phyloP scores from a whole-genome alignment of 495 filamentous ascomycete genomes.

The Aspergillus heteromorphus region DNA sequence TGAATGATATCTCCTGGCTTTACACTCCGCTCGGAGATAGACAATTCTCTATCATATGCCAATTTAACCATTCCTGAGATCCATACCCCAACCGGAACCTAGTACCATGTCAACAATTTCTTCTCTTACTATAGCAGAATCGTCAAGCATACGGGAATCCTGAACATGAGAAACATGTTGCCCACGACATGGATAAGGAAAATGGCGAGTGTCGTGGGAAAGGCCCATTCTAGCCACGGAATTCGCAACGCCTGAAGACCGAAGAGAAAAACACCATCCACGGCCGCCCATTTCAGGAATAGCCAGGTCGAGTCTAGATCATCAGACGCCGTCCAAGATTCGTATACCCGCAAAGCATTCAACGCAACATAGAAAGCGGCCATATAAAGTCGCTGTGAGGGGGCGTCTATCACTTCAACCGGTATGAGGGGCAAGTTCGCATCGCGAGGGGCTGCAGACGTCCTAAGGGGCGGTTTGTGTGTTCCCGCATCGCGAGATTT shows the following conservation, averaged over 20 bases:
- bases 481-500: slow-evolving; percentile 22
- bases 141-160: slow-evolving; percentile 60
- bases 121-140: slow-evolving; percentile 12
- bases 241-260: slow-evolving; percentile 78
- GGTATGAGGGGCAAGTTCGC: slow-evolving; percentile 62
- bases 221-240: slow-evolving; percentile 90
- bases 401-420: slow-evolving; percentile 70
- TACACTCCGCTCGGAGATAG: slow-evolving; percentile 82
- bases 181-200: slow-evolving; percentile 64
- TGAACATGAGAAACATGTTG: slow-evolving; percentile 87
- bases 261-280: slow-evolving; percentile 82
- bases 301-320: slow-evolving; percentile 76
- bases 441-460: slow-evolving; percentile 19
- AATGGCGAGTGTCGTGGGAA: slow-evolving; percentile 57
- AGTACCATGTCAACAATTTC: slow-evolving; percentile 17
- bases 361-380: slow-evolving; percentile 67
- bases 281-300: slow-evolving; percentile 85
- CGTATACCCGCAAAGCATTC: slow-evolving; percentile 75
- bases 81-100: slow-evolving; percentile 64
- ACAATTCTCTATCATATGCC: slow-evolving; percentile 83
- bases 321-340: slow-evolving; percentile 72
- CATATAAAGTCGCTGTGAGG: slow-evolving; percentile 82
- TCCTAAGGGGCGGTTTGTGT: slow-evolving; percentile 23
- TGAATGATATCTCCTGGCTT: slow-evolving; percentile 80
- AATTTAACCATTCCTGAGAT: slow-evolving; percentile 63